Conservation (phyloP, 768 basidiomycete species). For the Lactarius indigo region DNA sequence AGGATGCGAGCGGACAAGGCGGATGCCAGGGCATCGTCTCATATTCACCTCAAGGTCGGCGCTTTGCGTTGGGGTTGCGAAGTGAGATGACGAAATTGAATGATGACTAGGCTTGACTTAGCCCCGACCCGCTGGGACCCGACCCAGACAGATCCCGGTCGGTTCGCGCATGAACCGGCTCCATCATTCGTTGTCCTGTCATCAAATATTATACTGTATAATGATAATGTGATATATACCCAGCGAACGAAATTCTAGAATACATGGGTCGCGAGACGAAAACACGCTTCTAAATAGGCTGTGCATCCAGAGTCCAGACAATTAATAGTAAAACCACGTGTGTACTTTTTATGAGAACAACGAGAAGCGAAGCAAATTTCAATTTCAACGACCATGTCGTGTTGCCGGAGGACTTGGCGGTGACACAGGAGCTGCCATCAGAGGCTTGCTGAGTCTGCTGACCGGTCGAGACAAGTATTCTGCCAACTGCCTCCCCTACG, state of each 20-base stretch:
- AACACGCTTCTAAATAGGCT: neutral
- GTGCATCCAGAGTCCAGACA: neutral
- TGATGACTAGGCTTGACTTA: neutral
- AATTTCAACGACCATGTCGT: slow-evolving; percentile 27
- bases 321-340: neutral
- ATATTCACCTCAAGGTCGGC: slow-evolving; percentile 2
- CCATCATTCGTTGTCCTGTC: neutral
- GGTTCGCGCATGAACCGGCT: neutral
- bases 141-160: neutral
- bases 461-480: slow-evolving; percentile 37
- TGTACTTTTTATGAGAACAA: slow-evolving; percentile 17
- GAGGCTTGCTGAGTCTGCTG: slow-evolving; percentile 35
- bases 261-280: slow-evolving; percentile 5
- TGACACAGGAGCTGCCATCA: slow-evolving; percentile 21
- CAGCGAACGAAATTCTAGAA: slow-evolving; percentile 6
- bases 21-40: slow-evolving; percentile 17
- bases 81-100: neutral
- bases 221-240: slow-evolving; percentile 14
- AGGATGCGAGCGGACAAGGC: neutral
- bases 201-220: slow-evolving; percentile 15
- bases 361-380: neutral
- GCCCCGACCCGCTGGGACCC: neutral
- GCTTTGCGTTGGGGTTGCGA: neutral
- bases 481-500: slow-evolving; percentile 34
- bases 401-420: slow-evolving; percentile 18